A percentile compares a stretch with the other conserved stretches of the same genome.
These are phyloP conservation scores for Phaseolus coccineus DNA, from an alignment of 331 rosid genomes.

Conservation along the genomic window DNA sequence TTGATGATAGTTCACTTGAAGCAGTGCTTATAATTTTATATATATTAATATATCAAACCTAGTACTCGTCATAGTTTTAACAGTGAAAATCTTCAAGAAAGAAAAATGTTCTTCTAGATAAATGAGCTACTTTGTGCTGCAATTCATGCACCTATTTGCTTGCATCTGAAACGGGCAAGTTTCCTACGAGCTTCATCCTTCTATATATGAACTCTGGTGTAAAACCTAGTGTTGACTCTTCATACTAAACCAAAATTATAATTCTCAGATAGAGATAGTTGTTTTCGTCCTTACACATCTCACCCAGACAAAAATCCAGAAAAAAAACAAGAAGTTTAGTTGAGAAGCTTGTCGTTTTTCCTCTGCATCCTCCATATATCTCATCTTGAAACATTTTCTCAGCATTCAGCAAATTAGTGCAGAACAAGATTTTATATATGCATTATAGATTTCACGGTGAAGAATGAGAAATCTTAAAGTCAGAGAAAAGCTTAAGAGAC, in stretches of 20 bases:
- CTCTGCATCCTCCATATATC: background rate
- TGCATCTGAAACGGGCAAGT: background rate
- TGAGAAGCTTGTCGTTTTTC: background rate
- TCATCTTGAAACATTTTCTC: background rate
- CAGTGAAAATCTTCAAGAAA: background rate
- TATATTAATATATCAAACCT: background rate
- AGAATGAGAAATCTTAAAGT: background rate
- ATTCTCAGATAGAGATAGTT: background rate
- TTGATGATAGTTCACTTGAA: background rate
- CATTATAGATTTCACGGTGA: background rate
- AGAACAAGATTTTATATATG: background rate
- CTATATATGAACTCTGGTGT: background rate
- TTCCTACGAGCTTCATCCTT: background rate
- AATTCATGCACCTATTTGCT: background rate
- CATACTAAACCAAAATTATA: background rate
- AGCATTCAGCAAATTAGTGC: background rate
- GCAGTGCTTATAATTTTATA: background rate
- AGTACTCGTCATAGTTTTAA: background rate
- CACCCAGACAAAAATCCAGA: background rate
- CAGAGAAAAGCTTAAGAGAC: background rate
- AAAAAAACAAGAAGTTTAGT: background rate
- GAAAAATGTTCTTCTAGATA: background rate
- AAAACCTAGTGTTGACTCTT: background rate
- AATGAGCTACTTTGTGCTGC: conserved; percentile 1
- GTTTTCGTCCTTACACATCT: background rate